Evolutionary conservation across 2,329 filamentous ascomycete species (phyloP), one percentile per base, ranked within the genome.

Genomic region (Periconia macrospinosa): DNA sequence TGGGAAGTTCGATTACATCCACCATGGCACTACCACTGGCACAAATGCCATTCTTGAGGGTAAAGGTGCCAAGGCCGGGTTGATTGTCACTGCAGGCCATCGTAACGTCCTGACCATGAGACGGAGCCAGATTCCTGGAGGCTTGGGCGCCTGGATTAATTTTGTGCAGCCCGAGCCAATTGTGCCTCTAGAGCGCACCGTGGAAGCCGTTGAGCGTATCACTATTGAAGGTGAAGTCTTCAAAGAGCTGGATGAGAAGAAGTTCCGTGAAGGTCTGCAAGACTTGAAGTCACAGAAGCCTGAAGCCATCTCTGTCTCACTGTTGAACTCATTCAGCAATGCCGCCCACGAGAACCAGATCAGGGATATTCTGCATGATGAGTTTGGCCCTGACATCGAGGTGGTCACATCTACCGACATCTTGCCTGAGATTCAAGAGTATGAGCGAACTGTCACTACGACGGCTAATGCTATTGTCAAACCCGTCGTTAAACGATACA

Each of bases 11-110:
- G 71, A 76, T 19, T 79, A 76, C 58, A 78, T 81, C 46, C 78
- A 81, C 47, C 78, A 81, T 60, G 79, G 79, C 9, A 81, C 78
- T 1, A 81, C 79, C 1, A 77, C 76, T 11, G 78, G 75, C 2
- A 81, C 79, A 1, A 81, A 81, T 58, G 78, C 79, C 5, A 76
- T 81, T 18, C 69, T 81, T 2, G 79, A 81, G 58, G 76, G 76
- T 19, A 80, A 81, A 55, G 79, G 79, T 23, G 77, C 75, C n/a
- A 76, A 75, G 30, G 74, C 78, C 1, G 78, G 73, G 1, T 67
- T 81, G 1, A 67, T 81, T 30, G 77, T 81, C 11, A 81, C 79
- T 1, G 71, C 74, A 2, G 79, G 79, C 3, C 78, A 81, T 65
- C 80, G 79, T 56, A 78, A 81, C 58, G 75, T 81, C 43, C 65